Evolutionary conservation across 2,329 filamentous ascomycete species (phyloP).

Genomic region (Penicillium hordei): DNA sequence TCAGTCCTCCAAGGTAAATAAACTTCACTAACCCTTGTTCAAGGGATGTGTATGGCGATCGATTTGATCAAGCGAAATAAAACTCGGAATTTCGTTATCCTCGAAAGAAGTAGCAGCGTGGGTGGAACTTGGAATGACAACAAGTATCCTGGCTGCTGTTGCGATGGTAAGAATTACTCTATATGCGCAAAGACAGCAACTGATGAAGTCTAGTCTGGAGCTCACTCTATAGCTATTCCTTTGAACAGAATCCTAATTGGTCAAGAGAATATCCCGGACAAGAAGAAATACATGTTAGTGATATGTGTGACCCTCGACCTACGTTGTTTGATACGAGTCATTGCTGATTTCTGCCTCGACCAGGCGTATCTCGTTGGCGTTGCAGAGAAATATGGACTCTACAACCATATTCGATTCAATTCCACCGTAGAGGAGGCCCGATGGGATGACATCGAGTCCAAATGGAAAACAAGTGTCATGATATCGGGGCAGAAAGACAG

Average conservation of each 20-base stretch:
- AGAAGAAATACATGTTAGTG: constrained; percentile 56
- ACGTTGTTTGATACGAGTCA: background rate
- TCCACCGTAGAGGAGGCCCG: constrained; percentile 52
- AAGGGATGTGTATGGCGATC: constrained; percentile 58
- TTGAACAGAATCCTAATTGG: constrained; percentile 61
- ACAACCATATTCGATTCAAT: constrained; percentile 59
- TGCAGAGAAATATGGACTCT: constrained; percentile 56
- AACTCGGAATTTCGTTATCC: constrained; percentile 23
- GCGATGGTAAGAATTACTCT: constrained; percentile 42
- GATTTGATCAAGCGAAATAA: constrained; percentile 49
- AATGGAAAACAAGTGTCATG: constrained; percentile 53
- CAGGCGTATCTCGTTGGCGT: constrained; percentile 54
- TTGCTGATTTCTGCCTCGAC: background rate
- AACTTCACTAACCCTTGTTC: background rate
- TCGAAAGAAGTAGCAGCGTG: constrained; percentile 22
- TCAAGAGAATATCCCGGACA: constrained; percentile 59
- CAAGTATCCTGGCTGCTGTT: constrained; percentile 58
- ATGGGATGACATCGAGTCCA: constrained; percentile 55
- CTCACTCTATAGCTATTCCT: constrained; percentile 60
- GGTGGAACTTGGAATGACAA: constrained; percentile 43
- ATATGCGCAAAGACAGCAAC: background rate
- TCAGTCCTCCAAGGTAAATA: background rate
- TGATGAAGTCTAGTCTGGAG: constrained; percentile 46
- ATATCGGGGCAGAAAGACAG: constrained; percentile 55
- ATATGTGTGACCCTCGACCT: background rate